Evolutionary conservation across 345 rosid genomes (phyloP), one percentile per base, ranked within the genome.

Genomic region (Geranium brycei): DNA sequence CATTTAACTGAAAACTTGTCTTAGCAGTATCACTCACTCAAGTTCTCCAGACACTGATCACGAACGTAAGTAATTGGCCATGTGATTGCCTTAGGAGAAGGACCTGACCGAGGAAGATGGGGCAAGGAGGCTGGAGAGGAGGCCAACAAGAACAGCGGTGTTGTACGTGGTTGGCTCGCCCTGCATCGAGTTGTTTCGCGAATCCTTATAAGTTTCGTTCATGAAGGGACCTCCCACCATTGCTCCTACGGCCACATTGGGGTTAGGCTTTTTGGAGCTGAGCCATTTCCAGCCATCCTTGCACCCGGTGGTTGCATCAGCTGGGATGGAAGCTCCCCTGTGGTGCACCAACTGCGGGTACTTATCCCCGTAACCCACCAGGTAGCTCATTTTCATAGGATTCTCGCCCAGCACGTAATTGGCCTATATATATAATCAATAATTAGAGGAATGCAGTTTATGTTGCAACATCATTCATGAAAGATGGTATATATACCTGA

Each of bases 311-410:
- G 68, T 32, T 8, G 83, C 89, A 65, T 80, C 62, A 0, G 57
- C 81, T 28, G 98, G 95, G 64, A 92, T 89, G 7, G 98, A 92
- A 66, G 98, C 77, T 68, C 98, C 97, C 67, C 95, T 81, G 40
- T 87, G 98, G 77, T 92, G 98, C 51, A 89, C 87, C 57, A 69
- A 79, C 47, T 68, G 76, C 17, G 98, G 95, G 73, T 81, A 89
- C 51, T 71, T 75, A 1, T 72, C 73, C 3, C 89, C 87, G 5
- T 72, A 79, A 5, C 89, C 92, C n/a, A 82, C 87, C 6, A 86
- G 87, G 61, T 68, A 86, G 81, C 85, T 86, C 75, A 79, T 69
- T 64, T 79, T 74, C 89, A 80, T 74, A 1, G 87, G 87, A 59
- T 86, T 86, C 7, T 77, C 53, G 0, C 91, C 91, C 71, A 86